Percentiles rank a stretch among this genome's conserved stretches.
Conservation (phyloP, 768 basidiomycete species). For the Lactarius pseudohatsudake region DNA sequence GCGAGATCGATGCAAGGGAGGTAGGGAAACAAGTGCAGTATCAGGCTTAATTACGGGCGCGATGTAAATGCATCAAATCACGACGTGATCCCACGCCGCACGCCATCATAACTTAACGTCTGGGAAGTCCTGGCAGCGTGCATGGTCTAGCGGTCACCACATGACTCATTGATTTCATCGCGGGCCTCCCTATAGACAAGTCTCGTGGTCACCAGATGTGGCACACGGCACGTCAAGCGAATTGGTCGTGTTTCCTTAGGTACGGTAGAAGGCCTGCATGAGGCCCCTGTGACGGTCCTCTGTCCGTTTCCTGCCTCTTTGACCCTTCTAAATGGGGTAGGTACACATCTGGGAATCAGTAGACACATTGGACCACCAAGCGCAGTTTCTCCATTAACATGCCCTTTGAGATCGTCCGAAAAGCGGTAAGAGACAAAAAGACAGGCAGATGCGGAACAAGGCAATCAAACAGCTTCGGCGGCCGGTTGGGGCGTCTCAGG, state of each 20-base stretch:
- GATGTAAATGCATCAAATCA: background rate
- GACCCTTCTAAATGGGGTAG: background rate
- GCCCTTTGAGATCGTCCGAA: slow-evolving; percentile 47
- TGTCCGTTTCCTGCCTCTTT: background rate
- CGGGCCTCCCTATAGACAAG: background rate
- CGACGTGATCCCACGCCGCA: slow-evolving; percentile 7
- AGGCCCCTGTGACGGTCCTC: background rate
- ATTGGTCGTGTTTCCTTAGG: slow-evolving; percentile 1
- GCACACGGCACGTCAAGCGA: slow-evolving; percentile 7
- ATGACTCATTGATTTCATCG: slow-evolving; percentile 8
- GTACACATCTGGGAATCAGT: background rate
- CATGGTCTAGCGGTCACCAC: slow-evolving; percentile 18
- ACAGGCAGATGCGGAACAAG: slow-evolving; percentile 51
- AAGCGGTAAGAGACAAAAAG: slow-evolving; percentile 66
- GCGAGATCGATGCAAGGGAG: slow-evolving; percentile 3
- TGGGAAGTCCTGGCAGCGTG: background rate
- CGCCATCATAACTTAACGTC: slow-evolving; percentile 8
- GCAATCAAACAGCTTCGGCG: slow-evolving; percentile 48
- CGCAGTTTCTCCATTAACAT: slow-evolving; percentile 49
- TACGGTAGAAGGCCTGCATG: background rate
- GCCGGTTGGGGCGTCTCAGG: slow-evolving; percentile 54
- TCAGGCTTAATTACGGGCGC: background rate
- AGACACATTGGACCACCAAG: slow-evolving; percentile 35
- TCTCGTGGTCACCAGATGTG: background rate
- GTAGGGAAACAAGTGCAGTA: background rate